A percentile compares a stretch with the other conserved stretches of the same genome.
phyloP scores from a whole-genome alignment of 441 rosid species.

The Adansonia grandidieri region DNA sequence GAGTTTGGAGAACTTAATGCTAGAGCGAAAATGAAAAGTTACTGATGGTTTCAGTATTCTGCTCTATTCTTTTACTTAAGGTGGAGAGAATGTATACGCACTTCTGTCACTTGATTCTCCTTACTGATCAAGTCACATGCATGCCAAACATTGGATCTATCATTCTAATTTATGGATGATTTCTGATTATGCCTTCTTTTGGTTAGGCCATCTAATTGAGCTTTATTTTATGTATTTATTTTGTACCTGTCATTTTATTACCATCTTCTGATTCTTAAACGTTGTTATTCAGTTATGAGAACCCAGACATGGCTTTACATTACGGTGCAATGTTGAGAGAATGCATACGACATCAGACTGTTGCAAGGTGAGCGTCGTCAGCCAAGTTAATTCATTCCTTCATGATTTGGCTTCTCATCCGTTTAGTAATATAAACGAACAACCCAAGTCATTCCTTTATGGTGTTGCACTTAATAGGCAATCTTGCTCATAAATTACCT shows the following conservation, averaged over 20 bases:
- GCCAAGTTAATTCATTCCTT: constrained; percentile 17
- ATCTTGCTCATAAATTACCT: not conserved
- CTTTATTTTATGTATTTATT: not conserved
- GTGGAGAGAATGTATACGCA: not conserved
- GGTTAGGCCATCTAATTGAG: not conserved
- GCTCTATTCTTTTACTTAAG: not conserved
- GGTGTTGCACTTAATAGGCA: not conserved
- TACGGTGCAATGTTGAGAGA: constrained; percentile 98
- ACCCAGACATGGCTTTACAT: constrained; percentile 94
- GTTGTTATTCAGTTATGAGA: constrained; percentile 62
- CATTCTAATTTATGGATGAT: not conserved
- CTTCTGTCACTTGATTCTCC: not conserved
- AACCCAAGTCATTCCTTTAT: not conserved
- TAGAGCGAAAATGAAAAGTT: not conserved
- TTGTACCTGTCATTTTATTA: constrained; percentile 20
- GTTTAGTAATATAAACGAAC: not conserved
- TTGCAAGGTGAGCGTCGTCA: constrained; percentile 66
- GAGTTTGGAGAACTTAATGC: not conserved
- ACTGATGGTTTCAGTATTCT: not conserved
- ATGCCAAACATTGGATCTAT: not conserved
- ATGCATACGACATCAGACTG: constrained; percentile 95
- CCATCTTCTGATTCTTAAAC: constrained; percentile 29
- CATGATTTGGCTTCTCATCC: not conserved
- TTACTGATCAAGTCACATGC: not conserved
- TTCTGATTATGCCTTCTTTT: not conserved